Percentiles rank a stretch among this genome's conserved stretches.
These are phyloP conservation scores for Camillea tinctor DNA, from an alignment of 2,329 filamentous ascomycete genomes.

Conservation along the genomic window DNA sequence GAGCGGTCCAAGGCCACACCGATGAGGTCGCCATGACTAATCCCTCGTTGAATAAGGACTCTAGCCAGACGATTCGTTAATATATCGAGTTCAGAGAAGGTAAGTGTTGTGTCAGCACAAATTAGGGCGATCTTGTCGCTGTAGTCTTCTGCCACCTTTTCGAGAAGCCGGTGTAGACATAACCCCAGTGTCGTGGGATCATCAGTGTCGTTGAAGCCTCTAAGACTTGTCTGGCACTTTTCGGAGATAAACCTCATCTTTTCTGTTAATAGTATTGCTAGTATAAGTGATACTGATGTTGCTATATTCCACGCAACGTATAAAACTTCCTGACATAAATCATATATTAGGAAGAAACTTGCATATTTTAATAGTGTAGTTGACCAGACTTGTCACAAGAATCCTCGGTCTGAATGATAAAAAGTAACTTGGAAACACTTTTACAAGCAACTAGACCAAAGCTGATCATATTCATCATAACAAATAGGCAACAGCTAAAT, in stretches of 20 bases:
- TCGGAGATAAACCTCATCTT: slow-evolving; percentile 7
- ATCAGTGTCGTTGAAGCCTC: slow-evolving; percentile 1
- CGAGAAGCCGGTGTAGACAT: slow-evolving; percentile 20
- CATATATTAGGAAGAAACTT: too few species aligned
- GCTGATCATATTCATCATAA: too few species aligned
- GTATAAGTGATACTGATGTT: background rate
- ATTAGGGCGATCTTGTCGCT: slow-evolving; percentile 20
- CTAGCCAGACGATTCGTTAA: slow-evolving; percentile 22
- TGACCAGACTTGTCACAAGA: too few species aligned
- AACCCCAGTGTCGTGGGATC: slow-evolving; percentile 3
- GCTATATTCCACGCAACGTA: background rate
- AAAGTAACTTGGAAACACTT: too few species aligned
- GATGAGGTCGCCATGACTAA: slow-evolving; percentile 25
- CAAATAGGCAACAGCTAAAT: too few species aligned
- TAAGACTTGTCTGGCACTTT: slow-evolving; percentile 4
- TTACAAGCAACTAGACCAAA: too few species aligned
- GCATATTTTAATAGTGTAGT: too few species aligned
- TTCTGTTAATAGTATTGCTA: slow-evolving; percentile 1
- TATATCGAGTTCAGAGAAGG: slow-evolving; percentile 22
- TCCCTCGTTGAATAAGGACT: slow-evolving; percentile 15
- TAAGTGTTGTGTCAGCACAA: slow-evolving; percentile 15
- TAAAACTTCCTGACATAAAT: background rate
- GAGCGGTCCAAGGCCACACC: slow-evolving; percentile 28
- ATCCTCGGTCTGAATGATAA: too few species aligned
- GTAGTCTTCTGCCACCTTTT: slow-evolving; percentile 11